Conservation (phyloP, 495 filamentous ascomycete genomes). For the Neurospora sp. region DNA sequence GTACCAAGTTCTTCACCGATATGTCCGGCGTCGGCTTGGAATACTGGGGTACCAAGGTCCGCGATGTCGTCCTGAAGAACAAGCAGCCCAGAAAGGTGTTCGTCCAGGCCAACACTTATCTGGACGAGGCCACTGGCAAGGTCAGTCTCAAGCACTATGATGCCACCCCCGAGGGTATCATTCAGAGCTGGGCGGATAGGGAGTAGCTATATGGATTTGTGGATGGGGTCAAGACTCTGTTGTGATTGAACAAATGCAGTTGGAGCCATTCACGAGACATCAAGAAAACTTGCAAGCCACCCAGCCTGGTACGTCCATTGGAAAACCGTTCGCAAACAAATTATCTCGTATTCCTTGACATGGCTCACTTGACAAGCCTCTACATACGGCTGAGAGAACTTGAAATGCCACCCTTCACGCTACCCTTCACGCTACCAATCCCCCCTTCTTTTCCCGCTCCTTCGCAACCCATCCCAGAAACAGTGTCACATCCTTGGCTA, state of each 20-base stretch:
- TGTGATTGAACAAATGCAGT: not conserved
- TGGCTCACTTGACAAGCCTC: not conserved
- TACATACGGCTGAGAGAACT: not conserved
- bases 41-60: slow-evolving; percentile 68
- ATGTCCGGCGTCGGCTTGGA: slow-evolving; percentile 72
- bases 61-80: slow-evolving; percentile 69
- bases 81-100: slow-evolving; percentile 93
- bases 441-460: slow-evolving; percentile 20
- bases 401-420: not conserved
- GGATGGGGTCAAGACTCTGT: not conserved
- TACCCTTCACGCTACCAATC: not conserved
- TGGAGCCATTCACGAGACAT: not conserved
- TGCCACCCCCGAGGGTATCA: slow-evolving; percentile 71
- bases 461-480: slow-evolving; percentile 52
- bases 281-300: not conserved
- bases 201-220: slow-evolving; percentile 14
- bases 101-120: slow-evolving; percentile 82
- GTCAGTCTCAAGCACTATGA: slow-evolving; percentile 87
- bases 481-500: slow-evolving; percentile 63
- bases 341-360: not conserved
- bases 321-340: not conserved
- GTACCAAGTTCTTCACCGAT: slow-evolving; percentile 65
- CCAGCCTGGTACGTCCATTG: not conserved
- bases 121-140: slow-evolving; percentile 55
- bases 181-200: slow-evolving; percentile 83